These are phyloP conservation scores for Nannochloropsis limnetica DNA, from an alignment of 352 stramenopile genomes.

Conservation along the genomic window DNA sequence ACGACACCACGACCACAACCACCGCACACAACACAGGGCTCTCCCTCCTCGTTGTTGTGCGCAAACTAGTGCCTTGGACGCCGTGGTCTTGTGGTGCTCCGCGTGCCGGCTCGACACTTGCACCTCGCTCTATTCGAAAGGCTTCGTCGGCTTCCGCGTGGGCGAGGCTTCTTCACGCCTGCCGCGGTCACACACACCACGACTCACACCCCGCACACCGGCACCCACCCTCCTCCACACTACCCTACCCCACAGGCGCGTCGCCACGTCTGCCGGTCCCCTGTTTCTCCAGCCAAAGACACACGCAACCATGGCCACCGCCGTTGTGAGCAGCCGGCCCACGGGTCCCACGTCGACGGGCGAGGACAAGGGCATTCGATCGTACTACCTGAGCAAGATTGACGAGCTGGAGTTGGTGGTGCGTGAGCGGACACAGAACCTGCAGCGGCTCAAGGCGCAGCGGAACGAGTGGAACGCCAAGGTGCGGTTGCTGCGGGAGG, in stretches of 20 bases:
- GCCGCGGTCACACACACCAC: background rate
- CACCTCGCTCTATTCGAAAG: background rate
- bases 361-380: slow-evolving; percentile 43
- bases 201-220: background rate
- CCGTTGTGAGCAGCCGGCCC: slow-evolving; percentile 20
- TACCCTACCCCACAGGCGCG: background rate
- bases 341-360: slow-evolving; percentile 48
- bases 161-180: background rate
- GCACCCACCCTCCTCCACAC: background rate
- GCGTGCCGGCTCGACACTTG: too few species aligned
- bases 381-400: slow-evolving; percentile 87
- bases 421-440: slow-evolving; percentile 85
- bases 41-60: background rate
- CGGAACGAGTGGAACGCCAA: slow-evolving; percentile 99
- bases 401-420: slow-evolving; percentile 83
- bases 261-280: background rate
- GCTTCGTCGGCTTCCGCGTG: too few species aligned
- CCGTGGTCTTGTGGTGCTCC: background rate
- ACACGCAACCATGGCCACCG: slow-evolving; percentile 23
- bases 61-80: background rate
- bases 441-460: slow-evolving; percentile 94
- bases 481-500: slow-evolving; percentile 92
- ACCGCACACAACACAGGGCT: background rate
- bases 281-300: background rate
- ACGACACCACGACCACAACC: background rate